Conservation (phyloP, 805 yeast genomes). For the Isabelozyma gotoi region DNA sequence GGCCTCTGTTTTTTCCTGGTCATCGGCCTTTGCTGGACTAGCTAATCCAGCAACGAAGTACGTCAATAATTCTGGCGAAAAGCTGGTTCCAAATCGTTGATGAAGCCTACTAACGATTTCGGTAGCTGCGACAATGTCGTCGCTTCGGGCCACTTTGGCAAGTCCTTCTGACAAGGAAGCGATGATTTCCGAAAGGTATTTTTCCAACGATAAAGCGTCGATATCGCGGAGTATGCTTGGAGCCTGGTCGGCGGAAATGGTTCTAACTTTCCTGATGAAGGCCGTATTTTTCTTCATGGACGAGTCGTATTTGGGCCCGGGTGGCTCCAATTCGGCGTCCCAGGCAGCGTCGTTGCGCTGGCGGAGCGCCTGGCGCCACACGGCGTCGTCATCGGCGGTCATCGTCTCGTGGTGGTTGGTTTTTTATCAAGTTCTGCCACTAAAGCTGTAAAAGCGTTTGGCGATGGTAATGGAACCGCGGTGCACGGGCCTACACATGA, state of each 20-base stretch:
- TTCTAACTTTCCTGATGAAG: conserved; percentile 67
- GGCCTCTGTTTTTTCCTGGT: conserved; percentile 43
- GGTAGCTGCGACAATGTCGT: conserved; percentile 62
- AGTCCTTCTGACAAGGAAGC: conserved; percentile 65
- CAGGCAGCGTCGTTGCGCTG: conserved; percentile 51
- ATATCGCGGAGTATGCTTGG: conserved; percentile 59
- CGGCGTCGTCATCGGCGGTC: not conserved
- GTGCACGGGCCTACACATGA: no score
- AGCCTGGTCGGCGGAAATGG: conserved; percentile 51
- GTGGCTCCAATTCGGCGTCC: conserved; percentile 39
- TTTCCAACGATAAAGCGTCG: conserved; percentile 60
- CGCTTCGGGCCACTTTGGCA: conserved; percentile 47
- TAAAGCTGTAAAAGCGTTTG: no score
- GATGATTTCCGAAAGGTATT: conserved; percentile 70
- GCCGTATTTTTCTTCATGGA: conserved; percentile 82
- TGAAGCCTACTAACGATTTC: conserved; percentile 73
- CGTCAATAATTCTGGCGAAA: conserved; percentile 50
- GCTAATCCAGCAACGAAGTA: conserved; percentile 43
- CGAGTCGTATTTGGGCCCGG: conserved; percentile 53
- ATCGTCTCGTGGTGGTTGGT: no score
- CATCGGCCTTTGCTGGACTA: conserved; percentile 23
- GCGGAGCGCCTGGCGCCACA: conserved; percentile 27
- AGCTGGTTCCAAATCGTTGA: conserved; percentile 61
- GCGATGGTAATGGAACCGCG: no score
- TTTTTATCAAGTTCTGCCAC: no score